These are phyloP conservation scores for Clitoria ternatea DNA, from an alignment of 306 rosid species.

Conservation along the genomic window DNA sequence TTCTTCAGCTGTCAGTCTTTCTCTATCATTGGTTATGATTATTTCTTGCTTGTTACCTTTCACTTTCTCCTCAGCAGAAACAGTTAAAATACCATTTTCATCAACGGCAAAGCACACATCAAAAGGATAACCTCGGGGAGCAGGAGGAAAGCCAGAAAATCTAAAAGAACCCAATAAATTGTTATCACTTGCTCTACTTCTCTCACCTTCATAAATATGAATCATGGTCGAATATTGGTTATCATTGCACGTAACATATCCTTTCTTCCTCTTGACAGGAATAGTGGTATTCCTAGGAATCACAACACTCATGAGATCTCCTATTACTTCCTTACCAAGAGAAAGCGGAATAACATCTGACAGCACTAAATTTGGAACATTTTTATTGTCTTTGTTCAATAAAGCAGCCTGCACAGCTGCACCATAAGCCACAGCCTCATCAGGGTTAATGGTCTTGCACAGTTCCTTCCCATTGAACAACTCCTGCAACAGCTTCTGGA, in stretches of 20 bases:
- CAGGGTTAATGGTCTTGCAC: conserved; percentile 48
- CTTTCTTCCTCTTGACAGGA: conserved; percentile 37
- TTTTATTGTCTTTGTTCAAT: too few species aligned
- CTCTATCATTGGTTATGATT: conserved; percentile 36
- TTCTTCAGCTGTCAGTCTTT: conserved; percentile 29
- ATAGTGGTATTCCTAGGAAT: conserved; percentile 49
- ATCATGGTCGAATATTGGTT: neutral
- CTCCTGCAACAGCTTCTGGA: conserved; percentile 42
- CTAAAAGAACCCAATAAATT: conserved; percentile 34
- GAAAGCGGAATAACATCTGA: conserved; percentile 48
- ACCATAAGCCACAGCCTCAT: conserved; percentile 58
- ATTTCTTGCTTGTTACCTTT: conserved; percentile 26
- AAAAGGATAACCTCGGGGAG: conserved; percentile 30
- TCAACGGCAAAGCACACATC: conserved; percentile 35
- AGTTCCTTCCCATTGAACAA: conserved; percentile 45
- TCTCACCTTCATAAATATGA: conserved; percentile 18
- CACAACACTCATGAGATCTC: conserved; percentile 41
- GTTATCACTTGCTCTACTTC: neutral
- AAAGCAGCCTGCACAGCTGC: too few species aligned
- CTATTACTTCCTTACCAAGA: conserved; percentile 18
- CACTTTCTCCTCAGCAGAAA: conserved; percentile 35
- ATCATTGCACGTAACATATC: too few species aligned
- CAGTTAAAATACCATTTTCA: conserved; percentile 41
- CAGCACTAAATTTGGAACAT: conserved; percentile 30
- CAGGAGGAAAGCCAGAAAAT: conserved; percentile 26